Conservation (phyloP, 805 yeast species). For the Hanseniaspora vineae region DNA sequence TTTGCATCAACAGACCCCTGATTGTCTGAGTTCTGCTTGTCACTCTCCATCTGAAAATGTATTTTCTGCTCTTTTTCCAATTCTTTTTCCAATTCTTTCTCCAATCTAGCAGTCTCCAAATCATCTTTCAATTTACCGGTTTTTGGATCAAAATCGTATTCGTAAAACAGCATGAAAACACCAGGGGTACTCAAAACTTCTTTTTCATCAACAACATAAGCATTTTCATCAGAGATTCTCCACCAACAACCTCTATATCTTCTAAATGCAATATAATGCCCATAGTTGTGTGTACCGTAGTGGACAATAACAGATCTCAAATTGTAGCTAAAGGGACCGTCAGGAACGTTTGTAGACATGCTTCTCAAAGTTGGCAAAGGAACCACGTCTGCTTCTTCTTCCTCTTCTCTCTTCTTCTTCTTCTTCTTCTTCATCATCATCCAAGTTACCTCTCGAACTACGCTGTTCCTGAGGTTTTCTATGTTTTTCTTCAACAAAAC, state of each 20-base stretch:
- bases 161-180: slow-evolving; percentile 87
- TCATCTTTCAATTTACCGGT: slow-evolving; percentile 20
- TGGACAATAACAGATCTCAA: slow-evolving; percentile 83
- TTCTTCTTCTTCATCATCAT: slow-evolving; percentile 4
- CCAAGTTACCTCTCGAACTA: neutral
- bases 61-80: slow-evolving; percentile 9
- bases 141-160: slow-evolving; percentile 31
- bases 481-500: neutral
- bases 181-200: slow-evolving; percentile 79
- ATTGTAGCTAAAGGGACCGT: slow-evolving; percentile 44
- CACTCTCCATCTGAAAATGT: neutral
- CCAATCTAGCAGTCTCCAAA: slow-evolving; percentile 9
- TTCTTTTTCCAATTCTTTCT: slow-evolving; percentile 10
- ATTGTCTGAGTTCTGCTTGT: no score
- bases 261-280: slow-evolving; percentile 90
- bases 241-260: slow-evolving; percentile 82
- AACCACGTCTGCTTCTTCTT: slow-evolving; percentile 4
- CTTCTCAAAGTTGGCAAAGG: slow-evolving; percentile 7
- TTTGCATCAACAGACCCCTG: no score
- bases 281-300: slow-evolving; percentile 92
- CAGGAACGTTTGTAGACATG: slow-evolving; percentile 16
- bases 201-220: slow-evolving; percentile 62
- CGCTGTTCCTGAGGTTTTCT: slow-evolving; percentile 4
- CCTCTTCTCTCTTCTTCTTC: slow-evolving; percentile 7
- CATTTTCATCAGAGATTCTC: slow-evolving; percentile 87